A percentile compares a stretch with the other conserved stretches of the same genome.
Conservation (phyloP, 495 filamentous ascomycete species). For the Penicillium samsonianum region DNA sequence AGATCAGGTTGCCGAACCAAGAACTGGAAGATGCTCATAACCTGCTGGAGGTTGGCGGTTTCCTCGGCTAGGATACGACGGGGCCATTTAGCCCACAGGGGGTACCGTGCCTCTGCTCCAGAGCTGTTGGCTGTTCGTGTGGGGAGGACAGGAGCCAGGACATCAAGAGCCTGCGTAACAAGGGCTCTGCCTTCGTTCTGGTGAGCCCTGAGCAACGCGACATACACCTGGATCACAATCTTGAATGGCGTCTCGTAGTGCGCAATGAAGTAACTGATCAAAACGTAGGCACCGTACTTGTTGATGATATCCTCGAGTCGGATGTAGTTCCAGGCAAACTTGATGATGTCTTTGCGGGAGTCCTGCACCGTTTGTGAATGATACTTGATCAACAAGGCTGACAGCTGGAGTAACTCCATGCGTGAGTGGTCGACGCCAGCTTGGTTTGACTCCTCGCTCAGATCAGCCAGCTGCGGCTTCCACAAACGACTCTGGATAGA, state of each 20-base stretch:
- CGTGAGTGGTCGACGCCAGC: conserved; percentile 91
- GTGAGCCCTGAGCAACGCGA: conserved; percentile 84
- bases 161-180: conserved; percentile 90
- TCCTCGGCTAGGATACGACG: conserved; percentile 91
- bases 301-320: conserved; percentile 97
- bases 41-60: conserved; percentile 92
- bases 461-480: conserved; percentile 82
- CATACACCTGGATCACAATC: conserved; percentile 92
- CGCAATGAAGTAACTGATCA: conserved; percentile 96
- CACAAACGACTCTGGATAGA: conserved; percentile 91
- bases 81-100: conserved; percentile 87
- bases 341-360: conserved; percentile 96
- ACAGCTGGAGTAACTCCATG: conserved; percentile 93
- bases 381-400: conserved; percentile 92
- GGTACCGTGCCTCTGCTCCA: conserved; percentile 57
- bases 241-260: conserved; percentile 96
- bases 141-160: conserved; percentile 91
- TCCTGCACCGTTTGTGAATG: conserved; percentile 81
- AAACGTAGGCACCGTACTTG: conserved; percentile 96
- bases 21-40: conserved; percentile 97
- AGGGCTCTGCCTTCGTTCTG: conserved; percentile 92
- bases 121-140: conserved; percentile 54
- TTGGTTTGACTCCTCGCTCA: conserved; percentile 80
- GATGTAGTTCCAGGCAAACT: conserved; percentile 98
- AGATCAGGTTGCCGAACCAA: conserved; percentile 87